Conservation (phyloP, 1,284 basidiomycete species). For the Ganoderma lingzhi region DNA sequence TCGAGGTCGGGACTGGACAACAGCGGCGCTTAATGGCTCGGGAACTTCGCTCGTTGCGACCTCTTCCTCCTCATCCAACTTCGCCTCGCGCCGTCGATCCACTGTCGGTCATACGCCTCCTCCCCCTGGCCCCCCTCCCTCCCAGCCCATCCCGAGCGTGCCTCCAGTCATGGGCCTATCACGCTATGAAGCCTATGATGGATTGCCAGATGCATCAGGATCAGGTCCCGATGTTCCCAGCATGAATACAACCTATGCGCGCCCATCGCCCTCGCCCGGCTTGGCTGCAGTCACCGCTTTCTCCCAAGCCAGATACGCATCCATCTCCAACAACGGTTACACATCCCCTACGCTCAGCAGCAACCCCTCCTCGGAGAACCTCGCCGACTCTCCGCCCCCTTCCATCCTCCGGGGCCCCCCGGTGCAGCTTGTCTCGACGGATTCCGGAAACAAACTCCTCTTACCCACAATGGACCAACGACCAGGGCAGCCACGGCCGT, state of each 20-base stretch:
- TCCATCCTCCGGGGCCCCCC: slow-evolving; percentile 48
- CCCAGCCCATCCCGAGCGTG: slow-evolving; percentile 72
- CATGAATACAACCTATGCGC: slow-evolving; percentile 47
- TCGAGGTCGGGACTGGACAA: slow-evolving; percentile 57
- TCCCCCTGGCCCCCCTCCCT: slow-evolving; percentile 77
- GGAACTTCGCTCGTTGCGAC: slow-evolving; percentile 42
- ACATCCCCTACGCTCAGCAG: slow-evolving; percentile 38
- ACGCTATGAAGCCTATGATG: slow-evolving; percentile 40
- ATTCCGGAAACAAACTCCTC: slow-evolving; percentile 53
- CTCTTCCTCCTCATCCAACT: slow-evolving; percentile 42
- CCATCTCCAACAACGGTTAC: slow-evolving; percentile 44
- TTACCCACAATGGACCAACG: slow-evolving; percentile 57
- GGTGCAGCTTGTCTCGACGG: slow-evolving; percentile 32
- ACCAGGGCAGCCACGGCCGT: slow-evolving; percentile 53
- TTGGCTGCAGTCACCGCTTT: slow-evolving; percentile 67
- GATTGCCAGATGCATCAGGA: slow-evolving; percentile 34
- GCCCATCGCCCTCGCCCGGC: slow-evolving; percentile 61
- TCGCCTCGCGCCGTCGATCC: slow-evolving; percentile 65
- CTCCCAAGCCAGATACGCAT: slow-evolving; percentile 59
- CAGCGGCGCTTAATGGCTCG: slow-evolving; percentile 43
- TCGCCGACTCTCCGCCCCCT: slow-evolving; percentile 59
- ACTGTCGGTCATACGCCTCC: slow-evolving; percentile 69
- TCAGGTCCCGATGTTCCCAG: slow-evolving; percentile 33
- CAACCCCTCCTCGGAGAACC: slow-evolving; percentile 55
- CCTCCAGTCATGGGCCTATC: slow-evolving; percentile 47